Conservation (phyloP, 2,329 filamentous ascomycete genomes). For the Furcasterigmium sp. region DNA sequence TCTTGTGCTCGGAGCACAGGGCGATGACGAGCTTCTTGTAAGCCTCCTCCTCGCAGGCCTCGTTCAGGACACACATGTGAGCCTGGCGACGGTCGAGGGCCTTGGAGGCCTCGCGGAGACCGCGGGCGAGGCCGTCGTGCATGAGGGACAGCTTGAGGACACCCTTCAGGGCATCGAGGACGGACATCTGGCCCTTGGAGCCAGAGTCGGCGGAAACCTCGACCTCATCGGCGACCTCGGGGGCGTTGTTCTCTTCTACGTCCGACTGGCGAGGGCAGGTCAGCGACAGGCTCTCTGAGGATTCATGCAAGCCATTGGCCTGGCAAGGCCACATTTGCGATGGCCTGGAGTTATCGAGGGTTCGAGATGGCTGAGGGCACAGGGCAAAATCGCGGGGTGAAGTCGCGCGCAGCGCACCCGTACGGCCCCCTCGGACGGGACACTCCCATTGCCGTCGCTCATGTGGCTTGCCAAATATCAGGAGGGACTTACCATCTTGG, state of each 20-base stretch:
- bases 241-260: constrained; percentile 98
- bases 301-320: no score
- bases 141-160: constrained; percentile 98
- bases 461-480: not conserved
- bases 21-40: constrained; percentile 99
- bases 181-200: constrained; percentile 90
- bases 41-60: constrained; percentile 99
- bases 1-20: constrained; percentile 99
- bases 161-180: constrained; percentile 97
- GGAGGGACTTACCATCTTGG: constrained; percentile 54
- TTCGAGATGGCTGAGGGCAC: not conserved
- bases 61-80: constrained; percentile 99
- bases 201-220: constrained; percentile 90
- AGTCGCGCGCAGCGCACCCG: not conserved
- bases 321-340: no score
- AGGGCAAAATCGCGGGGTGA: constrained; percentile 1
- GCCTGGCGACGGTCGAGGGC: constrained; percentile 97
- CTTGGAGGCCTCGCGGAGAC: constrained; percentile 97
- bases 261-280: constrained; percentile 70
- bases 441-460: not conserved
- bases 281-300: no score
- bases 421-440: not conserved
- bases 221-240: constrained; percentile 82
- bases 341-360: no score
- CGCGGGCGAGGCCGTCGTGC: constrained; percentile 98